Evolutionary conservation across 139 green algal genomes (phyloP).

Genomic region (Raphidocelis subcapitata): DNA sequence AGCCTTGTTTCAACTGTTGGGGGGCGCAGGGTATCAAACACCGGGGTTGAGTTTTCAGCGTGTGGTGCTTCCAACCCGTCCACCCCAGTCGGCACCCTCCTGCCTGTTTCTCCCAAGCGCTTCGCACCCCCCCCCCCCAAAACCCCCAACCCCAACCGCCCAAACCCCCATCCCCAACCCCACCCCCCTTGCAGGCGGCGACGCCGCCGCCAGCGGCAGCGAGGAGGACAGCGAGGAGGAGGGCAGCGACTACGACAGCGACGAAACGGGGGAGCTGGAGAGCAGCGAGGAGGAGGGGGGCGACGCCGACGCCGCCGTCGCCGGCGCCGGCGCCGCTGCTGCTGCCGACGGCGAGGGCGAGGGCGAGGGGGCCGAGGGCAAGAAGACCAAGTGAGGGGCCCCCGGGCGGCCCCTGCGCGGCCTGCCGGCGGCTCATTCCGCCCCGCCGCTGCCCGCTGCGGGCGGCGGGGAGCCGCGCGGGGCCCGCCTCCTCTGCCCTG

Average conservation of each 20-base stretch:
- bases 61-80: not conserved
- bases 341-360: slow-evolving; percentile 21
- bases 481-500: not conserved
- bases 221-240: slow-evolving; percentile 15
- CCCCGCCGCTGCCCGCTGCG: not conserved
- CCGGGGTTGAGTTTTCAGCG: not conserved
- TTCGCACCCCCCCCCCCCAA: no score
- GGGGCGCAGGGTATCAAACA: not conserved
- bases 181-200: not conserved
- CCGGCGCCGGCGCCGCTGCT: slow-evolving; percentile 9
- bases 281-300: slow-evolving; percentile 8
- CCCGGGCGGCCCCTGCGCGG: not conserved
- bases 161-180: not conserved
- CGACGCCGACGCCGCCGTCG: slow-evolving; percentile 18
- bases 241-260: slow-evolving; percentile 25
- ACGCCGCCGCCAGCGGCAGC: slow-evolving; percentile 15
- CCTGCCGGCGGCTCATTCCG: not conserved
- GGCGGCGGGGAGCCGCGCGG: not conserved
- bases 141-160: no score
- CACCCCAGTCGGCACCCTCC: not conserved
- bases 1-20: not conserved
- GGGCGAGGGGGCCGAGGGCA: slow-evolving; percentile 4
- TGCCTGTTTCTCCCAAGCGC: not conserved
- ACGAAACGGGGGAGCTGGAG: slow-evolving; percentile 4
- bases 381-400: not conserved